phyloP scores from a whole-genome alignment of 2,329 filamentous ascomycete genomes.

The Colletotrichum spaethianum region DNA sequence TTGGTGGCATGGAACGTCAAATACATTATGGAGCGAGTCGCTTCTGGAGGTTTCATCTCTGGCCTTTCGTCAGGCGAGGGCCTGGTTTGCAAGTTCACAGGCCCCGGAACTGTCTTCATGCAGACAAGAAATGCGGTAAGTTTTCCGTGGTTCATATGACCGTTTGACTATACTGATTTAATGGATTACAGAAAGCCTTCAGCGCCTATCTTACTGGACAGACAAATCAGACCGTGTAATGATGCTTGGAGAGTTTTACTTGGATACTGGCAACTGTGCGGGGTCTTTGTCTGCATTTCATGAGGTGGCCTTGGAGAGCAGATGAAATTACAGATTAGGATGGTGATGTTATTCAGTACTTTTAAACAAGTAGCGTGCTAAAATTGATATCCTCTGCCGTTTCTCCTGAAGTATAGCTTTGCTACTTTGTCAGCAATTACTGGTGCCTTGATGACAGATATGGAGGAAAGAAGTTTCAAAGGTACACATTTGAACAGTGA shows the following conservation, averaged over 20 bases:
- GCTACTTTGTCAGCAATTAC: background rate
- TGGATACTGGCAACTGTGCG: background rate
- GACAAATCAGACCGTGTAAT: slow-evolving; percentile 49
- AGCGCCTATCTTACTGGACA: slow-evolving; percentile 67
- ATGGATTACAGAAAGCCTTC: slow-evolving; percentile 62
- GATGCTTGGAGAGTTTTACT: too few species aligned
- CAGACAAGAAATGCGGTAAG: slow-evolving; percentile 89
- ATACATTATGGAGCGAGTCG: slow-evolving; percentile 90
- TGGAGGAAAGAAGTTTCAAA: background rate
- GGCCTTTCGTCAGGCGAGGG: slow-evolving; percentile 86
- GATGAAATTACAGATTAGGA: background rate
- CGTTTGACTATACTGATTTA: background rate
- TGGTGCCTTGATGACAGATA: background rate
- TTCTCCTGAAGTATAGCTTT: background rate
- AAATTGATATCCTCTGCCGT: slow-evolving; percentile 15
- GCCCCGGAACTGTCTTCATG: slow-evolving; percentile 90
- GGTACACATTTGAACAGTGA: too few species aligned
- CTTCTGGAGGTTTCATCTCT: slow-evolving; percentile 95
- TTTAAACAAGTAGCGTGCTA: background rate
- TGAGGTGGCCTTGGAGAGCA: background rate
- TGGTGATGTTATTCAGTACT: background rate
- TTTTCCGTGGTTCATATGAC: slow-evolving; percentile 33
- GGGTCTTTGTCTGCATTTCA: background rate
- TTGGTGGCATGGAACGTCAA: slow-evolving; percentile 98
- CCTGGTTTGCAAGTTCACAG: slow-evolving; percentile 93